Evolutionary conservation across 306 rosid species (phyloP).

Genomic region (Citrullus amarus): DNA sequence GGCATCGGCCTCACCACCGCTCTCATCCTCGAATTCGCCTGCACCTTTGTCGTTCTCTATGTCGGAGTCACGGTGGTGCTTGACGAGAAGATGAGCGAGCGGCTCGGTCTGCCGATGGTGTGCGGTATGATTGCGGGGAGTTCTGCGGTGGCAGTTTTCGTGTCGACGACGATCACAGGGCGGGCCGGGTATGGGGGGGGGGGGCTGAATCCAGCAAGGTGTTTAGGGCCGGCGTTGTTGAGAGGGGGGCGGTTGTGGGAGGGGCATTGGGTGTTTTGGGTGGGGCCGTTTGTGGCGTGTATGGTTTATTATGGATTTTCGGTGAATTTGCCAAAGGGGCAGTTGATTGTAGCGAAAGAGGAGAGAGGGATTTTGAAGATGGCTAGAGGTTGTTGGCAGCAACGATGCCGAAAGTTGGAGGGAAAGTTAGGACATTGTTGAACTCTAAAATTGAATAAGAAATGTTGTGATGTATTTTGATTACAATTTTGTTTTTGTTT

Average conservation of each 20-base stretch:
- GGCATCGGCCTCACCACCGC: constrained; percentile 20
- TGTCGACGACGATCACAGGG: constrained; percentile 45
- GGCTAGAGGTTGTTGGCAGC: background rate
- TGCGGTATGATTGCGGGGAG: constrained; percentile 44
- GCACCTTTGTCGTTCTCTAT: constrained; percentile 61
- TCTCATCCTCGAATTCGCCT: constrained; percentile 38
- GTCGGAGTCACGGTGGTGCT: constrained; percentile 55
- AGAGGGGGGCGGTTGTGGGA: constrained; percentile 45
- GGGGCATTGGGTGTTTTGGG: constrained; percentile 80
- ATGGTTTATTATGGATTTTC: constrained; percentile 31
- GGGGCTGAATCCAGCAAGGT: constrained; percentile 62
- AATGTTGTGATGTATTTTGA: too few species aligned
- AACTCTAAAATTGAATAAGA: background rate
- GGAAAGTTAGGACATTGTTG: background rate
- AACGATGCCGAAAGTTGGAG: background rate
- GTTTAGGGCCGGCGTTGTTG: constrained; percentile 59
- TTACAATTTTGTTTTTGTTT: too few species aligned
- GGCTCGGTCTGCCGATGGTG: constrained; percentile 42
- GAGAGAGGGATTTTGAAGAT: background rate
- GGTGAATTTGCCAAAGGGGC: constrained; percentile 26
- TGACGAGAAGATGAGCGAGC: constrained; percentile 41
- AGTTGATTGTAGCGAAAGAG: background rate
- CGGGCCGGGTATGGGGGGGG: constrained; percentile 45
- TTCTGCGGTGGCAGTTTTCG: constrained; percentile 50
- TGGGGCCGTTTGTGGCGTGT: constrained; percentile 65